Percentiles rank a stretch among this genome's conserved stretches.
Evolutionary conservation across 352 stramenopile genomes (phyloP).

Genomic region (Plasmopara muralis): DNA sequence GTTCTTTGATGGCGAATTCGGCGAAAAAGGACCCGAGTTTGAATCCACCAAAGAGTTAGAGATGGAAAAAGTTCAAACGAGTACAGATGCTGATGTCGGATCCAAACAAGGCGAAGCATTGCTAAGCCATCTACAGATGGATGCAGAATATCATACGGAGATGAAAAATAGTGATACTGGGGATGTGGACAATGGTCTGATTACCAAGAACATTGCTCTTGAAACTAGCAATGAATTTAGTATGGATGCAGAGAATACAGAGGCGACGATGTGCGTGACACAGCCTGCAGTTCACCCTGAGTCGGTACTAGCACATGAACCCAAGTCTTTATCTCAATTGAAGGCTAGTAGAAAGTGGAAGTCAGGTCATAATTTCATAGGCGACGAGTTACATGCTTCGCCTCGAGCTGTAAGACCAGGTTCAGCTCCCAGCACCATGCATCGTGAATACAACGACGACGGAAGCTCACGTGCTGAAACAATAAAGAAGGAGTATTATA

Average conservation of each 20-base stretch:
- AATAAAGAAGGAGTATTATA: not conserved
- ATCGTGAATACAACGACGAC: conserved; percentile 3
- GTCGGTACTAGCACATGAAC: conserved; percentile 11
- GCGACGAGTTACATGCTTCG: not conserved
- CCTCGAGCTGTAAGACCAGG: conserved; percentile 9
- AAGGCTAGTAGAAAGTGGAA: not conserved
- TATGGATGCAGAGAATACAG: not conserved
- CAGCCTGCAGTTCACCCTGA: no score
- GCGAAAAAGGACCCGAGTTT: conserved; percentile 5
- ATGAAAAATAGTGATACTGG: not conserved
- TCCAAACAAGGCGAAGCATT: not conserved
- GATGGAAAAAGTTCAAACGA: conserved; percentile 4
- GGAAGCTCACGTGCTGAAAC: not conserved
- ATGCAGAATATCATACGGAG: not conserved
- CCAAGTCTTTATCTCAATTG: not conserved
- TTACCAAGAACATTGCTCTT: not conserved
- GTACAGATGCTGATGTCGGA: not conserved
- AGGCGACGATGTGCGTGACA: not conserved
- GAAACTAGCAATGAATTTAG: not conserved
- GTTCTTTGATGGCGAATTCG: conserved; percentile 48
- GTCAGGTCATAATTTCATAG: not conserved
- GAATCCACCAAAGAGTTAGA: conserved; percentile 3
- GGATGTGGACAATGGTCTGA: not conserved
- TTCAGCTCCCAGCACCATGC: conserved; percentile 17
- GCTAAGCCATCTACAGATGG: not conserved